phyloP scores from a whole-genome alignment of 1,284 basidiomycete genomes.

The Phaffia rhodozyma region DNA sequence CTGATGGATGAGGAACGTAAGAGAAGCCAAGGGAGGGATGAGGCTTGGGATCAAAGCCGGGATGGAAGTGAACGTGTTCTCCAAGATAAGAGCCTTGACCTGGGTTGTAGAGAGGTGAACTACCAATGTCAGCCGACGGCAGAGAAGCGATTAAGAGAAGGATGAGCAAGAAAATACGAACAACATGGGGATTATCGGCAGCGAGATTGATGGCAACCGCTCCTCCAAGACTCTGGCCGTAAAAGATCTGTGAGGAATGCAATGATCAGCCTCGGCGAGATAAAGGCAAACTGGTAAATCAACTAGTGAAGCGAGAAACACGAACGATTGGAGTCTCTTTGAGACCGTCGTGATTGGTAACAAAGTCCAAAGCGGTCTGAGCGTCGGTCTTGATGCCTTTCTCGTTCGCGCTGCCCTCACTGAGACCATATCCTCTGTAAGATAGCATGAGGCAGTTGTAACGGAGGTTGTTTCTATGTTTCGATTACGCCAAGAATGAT shows the following conservation, averaged over 20 bases:
- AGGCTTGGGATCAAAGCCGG: constrained; percentile 66
- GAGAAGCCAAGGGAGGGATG: constrained; percentile 61
- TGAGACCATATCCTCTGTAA: constrained; percentile 76
- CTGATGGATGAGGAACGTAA: constrained; percentile 75
- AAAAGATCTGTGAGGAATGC: constrained; percentile 42
- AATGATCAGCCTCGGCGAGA: neutral
- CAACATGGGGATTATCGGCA: constrained; percentile 59
- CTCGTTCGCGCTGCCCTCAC: constrained; percentile 72
- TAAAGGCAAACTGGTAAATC: neutral
- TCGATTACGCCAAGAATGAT: neutral
- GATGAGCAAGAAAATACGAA: constrained; percentile 28
- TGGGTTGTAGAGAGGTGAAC: constrained; percentile 26
- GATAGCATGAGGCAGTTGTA: constrained; percentile 83
- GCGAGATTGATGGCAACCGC: constrained; percentile 84
- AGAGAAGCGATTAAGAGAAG: neutral
- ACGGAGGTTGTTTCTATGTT: constrained; percentile 2
- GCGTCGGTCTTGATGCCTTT: constrained; percentile 41
- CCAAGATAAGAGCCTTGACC: constrained; percentile 61
- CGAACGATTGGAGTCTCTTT: constrained; percentile 54
- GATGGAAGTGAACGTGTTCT: constrained; percentile 84
- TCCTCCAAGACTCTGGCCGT: constrained; percentile 94
- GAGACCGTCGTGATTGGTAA: constrained; percentile 56
- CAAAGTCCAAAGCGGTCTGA: constrained; percentile 56
- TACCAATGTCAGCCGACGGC: neutral
- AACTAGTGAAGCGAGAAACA: neutral